Conservation (phyloP, 768 basidiomycete species). For the Amanita inopinata region DNA sequence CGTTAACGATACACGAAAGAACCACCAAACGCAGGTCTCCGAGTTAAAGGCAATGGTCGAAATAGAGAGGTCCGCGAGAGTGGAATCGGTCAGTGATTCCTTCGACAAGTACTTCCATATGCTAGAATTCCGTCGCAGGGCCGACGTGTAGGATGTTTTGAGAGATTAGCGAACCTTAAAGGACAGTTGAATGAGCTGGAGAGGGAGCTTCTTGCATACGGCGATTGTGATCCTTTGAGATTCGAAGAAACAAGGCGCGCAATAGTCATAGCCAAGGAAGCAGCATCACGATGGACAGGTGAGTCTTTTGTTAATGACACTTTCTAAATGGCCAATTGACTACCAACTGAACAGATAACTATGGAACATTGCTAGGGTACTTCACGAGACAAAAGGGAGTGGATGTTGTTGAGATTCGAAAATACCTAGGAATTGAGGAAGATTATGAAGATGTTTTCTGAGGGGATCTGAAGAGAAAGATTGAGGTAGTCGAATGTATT, state of each 20-base stretch:
- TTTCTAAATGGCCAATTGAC: neutral
- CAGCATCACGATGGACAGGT: constrained; percentile 87
- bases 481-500: neutral
- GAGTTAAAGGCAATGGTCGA: constrained; percentile 41
- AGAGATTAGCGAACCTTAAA: constrained; percentile 36
- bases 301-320: constrained; percentile 15
- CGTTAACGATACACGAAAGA: constrained; percentile 36
- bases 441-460: constrained; percentile 70
- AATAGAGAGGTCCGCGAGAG: constrained; percentile 41
- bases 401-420: constrained; percentile 52
- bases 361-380: constrained; percentile 50
- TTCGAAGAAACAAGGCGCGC: constrained; percentile 72
- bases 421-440: constrained; percentile 55
- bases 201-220: constrained; percentile 66
- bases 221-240: constrained; percentile 76
- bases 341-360: constrained; percentile 45
- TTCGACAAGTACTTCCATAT: constrained; percentile 6
- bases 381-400: constrained; percentile 54
- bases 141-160: constrained; percentile 43
- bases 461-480: constrained; percentile 1
- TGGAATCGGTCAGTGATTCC: constrained; percentile 39
- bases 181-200: constrained; percentile 43
- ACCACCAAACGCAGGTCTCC: constrained; percentile 34
- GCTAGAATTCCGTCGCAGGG: constrained; percentile 30
- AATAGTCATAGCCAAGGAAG: constrained; percentile 70